Evolutionary conservation across 1,284 basidiomycete genomes (phyloP), one percentile per base, ranked within the genome.

Genomic region (Kwoniella shivajii): DNA sequence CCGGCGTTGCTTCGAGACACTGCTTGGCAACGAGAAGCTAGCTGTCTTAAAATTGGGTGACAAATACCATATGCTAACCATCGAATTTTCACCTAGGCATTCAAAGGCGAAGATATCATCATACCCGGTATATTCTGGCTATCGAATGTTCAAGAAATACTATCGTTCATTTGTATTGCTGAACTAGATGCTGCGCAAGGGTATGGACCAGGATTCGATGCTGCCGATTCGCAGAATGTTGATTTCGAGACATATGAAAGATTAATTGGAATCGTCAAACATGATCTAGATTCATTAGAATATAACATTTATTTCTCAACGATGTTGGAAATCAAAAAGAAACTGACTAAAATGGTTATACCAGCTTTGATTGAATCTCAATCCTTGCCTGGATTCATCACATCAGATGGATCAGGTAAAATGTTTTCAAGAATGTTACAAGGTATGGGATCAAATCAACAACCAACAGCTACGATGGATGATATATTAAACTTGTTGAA

Each of bases 241-340:
- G 92, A 98, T 74, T 99, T 95, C 93, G 87, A 88, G 59, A 92
- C 94, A 73, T 99, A 99, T 74, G 95, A 98, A 78, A 87, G 92
- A 27, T 84, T 99, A 24, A 93, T 99, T 18, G 89, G 89, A 18
- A 92, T 99, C 62, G 96, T 99, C 77, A 98, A 98, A 79, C 95
- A 99, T 73, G 96, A 99, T 76, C 84, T 99, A 43, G 96, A 99
- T 79, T 94, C 90, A 65, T 82, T 99, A 69, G 95, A 99, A 80
- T 99, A 98, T 82, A 99, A 99, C 82, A 96, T 99, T 78, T 99
- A 98, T 77, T 95, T 99, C 78, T 98, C 95, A 0, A 97, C 92
- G 90, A 99, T 99, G 92, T 82, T 92, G 60, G 96, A 99, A 80
- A 92, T 93, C 42, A 99, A 99, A 86, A 96, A 95, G 81, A 88